phyloP scores from a whole-genome alignment of 2,329 filamentous ascomycete genomes.

The Dothistroma pini region DNA sequence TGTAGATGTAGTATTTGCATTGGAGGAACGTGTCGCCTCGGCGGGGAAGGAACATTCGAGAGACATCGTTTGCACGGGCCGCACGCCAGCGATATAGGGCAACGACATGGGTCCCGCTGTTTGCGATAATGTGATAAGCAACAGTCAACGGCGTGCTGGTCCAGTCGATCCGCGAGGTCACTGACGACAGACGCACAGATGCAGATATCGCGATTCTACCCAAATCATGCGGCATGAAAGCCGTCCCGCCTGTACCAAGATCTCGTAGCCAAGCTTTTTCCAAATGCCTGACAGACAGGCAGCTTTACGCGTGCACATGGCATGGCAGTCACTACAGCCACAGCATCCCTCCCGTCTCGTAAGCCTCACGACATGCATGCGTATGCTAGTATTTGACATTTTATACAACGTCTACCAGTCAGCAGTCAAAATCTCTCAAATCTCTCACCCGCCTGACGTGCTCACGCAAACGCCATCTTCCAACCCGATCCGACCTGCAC shows the following conservation, averaged over 20 bases:
- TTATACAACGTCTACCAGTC: not conserved
- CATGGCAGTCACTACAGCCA: not conserved
- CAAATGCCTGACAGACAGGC: not conserved
- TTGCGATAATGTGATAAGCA: not conserved
- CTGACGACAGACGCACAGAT: no score
- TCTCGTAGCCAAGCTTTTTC: not conserved
- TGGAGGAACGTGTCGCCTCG: no score
- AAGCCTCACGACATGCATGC: no score
- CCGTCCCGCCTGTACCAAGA: not conserved
- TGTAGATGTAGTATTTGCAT: no score
- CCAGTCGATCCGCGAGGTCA: not conserved
- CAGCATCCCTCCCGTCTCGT: not conserved
- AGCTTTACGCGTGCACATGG: not conserved
- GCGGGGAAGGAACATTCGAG: no score
- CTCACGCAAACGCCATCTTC: conserved; percentile 54
- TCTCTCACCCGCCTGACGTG: not conserved
- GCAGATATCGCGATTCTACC: no score
- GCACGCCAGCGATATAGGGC: not conserved
- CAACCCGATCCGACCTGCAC: conserved; percentile 61
- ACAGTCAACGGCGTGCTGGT: not conserved
- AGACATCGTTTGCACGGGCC: not conserved
- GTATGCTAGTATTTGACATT: not conserved
- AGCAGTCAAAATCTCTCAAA: not conserved
- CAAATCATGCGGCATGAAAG: no score
- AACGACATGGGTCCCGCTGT: not conserved